Evolutionary conservation across 768 basidiomycete species (phyloP), one percentile per base, ranked within the genome.

Genomic region (Leccinum obscurum): DNA sequence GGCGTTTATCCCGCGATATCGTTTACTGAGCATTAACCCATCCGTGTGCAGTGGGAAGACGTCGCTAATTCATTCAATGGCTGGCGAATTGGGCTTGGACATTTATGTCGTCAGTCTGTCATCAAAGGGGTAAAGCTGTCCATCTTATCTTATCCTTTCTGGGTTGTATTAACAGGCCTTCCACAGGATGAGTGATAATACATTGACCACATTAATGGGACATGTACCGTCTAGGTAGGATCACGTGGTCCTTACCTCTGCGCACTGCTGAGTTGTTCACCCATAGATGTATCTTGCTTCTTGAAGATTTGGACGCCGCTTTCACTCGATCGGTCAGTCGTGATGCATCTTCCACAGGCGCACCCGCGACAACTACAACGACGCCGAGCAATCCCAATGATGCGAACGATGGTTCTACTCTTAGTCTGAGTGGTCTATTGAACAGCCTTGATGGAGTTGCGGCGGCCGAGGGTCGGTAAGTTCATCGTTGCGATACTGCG

Each of bases 301-400:
- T 96, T 72, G 94, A 96, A 78, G 93, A 96, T 81, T 83, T 96
- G 66, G 92, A 94, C 72, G 92, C 92, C 58, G 92, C 92, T 28
- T 94, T 94, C 78, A 94, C 92, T 64, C 88, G 90, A 54, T 89
- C 87, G 57, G 87, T 93, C 70, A 88, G 85, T 74, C 92, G 92
- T 77, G 92, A 93, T 74, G 78, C 85, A 51, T 82, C 76, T 14
- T 92, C 92, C 10, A 94, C 92, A 24, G 92, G 92, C 39, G 76
- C 81, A 24, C 92, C 92, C 10, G 81, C 84, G 41, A 74, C 77
- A 17, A 64, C 81, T 15, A 70, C 78, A 4, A 60, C 77, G 17
- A 79, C 81, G 32, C 77, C 80, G 26, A 75, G 66, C 49, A 76
- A 71, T 14, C 74, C 77, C 59, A 75, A 77, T 60, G 83, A 84